These are phyloP conservation scores for Colletotrichum salicis DNA, from an alignment of 2,329 filamentous ascomycete genomes.

Conservation along the genomic window DNA sequence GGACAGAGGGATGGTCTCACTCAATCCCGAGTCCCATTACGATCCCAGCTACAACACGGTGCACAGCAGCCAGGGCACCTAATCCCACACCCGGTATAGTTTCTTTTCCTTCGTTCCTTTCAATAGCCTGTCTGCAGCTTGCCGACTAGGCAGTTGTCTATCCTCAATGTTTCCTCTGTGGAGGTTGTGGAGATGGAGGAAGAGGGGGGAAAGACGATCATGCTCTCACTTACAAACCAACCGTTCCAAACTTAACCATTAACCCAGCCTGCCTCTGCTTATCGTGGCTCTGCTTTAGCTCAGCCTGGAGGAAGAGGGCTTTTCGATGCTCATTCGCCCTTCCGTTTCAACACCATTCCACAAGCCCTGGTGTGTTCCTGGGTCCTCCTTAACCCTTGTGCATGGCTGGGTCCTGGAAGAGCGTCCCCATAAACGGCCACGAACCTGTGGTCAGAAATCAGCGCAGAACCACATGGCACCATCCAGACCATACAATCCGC, in stretches of 20 bases:
- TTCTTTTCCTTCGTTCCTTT: constrained; percentile 12
- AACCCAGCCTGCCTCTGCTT: background rate
- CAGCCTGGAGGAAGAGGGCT: background rate
- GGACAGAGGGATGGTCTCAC: background rate
- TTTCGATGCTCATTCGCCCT: constrained; percentile 16
- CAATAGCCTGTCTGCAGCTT: background rate
- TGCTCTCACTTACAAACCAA: background rate
- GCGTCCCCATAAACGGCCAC: background rate
- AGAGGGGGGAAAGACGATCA: background rate
- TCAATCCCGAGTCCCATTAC: background rate
- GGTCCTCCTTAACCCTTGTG: background rate
- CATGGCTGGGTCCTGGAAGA: no score
- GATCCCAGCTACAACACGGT: background rate
- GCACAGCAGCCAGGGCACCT: background rate
- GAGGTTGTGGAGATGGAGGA: background rate
- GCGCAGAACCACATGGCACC: constrained; percentile 35
- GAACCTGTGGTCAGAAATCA: constrained; percentile 9
- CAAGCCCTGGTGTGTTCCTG: background rate
- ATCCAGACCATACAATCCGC: constrained; percentile 20
- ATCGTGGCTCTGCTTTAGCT: constrained; percentile 15
- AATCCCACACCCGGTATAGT: background rate
- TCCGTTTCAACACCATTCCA: constrained; percentile 11
- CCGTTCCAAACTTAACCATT: background rate
- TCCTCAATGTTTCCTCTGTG: background rate
- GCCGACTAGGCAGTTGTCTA: background rate